These are phyloP conservation scores for Cystofilobasidium macerans DNA, from an alignment of 768 basidiomycete species.

Conservation along the genomic window DNA sequence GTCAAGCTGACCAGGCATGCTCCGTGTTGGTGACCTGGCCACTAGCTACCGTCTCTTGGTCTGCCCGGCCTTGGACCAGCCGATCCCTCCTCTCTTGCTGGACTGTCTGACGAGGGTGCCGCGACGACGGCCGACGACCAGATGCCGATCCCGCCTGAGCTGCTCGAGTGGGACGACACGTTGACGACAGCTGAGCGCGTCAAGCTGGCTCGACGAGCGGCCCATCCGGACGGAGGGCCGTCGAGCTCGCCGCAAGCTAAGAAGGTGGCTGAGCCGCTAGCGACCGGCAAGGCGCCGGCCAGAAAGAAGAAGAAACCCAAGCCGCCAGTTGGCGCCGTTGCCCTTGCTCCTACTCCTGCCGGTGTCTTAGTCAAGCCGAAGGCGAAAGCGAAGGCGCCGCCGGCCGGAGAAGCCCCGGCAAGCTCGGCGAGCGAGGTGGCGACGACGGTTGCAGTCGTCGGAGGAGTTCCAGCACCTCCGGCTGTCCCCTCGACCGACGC, in stretches of 20 bases:
- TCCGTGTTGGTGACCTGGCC: too few species aligned
- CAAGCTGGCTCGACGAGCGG: conserved; percentile 13
- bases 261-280: neutral
- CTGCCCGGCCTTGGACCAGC: neutral
- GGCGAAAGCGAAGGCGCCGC: neutral
- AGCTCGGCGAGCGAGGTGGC: neutral
- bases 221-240: neutral
- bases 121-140: neutral
- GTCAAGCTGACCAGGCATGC: too few species aligned
- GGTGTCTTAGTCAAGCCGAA: neutral
- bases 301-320: neutral
- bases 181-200: conserved; percentile 15
- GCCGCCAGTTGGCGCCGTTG: neutral
- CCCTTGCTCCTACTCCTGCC: neutral
- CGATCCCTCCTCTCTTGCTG: neutral
- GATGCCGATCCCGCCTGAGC: conserved; percentile 1
- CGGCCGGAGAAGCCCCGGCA: neutral
- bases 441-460: neutral
- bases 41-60: too few species aligned
- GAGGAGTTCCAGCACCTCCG: too few species aligned
- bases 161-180: conserved; percentile 18
- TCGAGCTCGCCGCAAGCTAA: neutral
- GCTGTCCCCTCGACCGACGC: neutral
- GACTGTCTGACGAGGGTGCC: neutral
- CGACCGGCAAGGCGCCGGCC: neutral